Base-by-base conservation (phyloP, 2,329 filamentous ascomycete species). In the Penicillium freii region DNA sequence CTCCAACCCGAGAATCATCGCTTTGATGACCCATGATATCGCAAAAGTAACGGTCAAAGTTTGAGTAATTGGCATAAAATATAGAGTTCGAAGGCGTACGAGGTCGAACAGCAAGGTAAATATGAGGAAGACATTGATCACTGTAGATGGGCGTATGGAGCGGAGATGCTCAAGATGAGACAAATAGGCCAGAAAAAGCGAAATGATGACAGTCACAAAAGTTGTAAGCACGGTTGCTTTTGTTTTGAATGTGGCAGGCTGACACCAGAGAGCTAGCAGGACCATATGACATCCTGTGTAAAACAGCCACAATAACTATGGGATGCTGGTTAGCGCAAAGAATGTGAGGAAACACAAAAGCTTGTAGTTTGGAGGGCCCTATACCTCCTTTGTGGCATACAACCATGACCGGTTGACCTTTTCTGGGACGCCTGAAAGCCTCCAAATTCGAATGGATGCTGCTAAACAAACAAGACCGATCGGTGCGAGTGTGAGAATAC, bases 1-100 rank as follows among this genome's bases (percentile, higher is more conserved):
- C 65, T 81, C 80, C 1, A 78, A 68, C 9, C 75, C 63, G 3
- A 79, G 65, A 5, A 80, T 58, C n/a, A 75, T 60, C 6, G 74
- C 19, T 52, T 80, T 81, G 36, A 78, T 58, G 2, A 66, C 72
- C 19, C 50, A 59, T 11, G 49, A 33, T 13, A 53, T 43, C 7
- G 58, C 49, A 43, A 65, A 62, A 11, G 62, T 8, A 13, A 42
- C 13, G 15, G 52, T 46, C 15, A 66, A 49, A 5, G 36, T 45
- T 4, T 47, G 53, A 27, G 58, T 59, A n/a, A 47, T 19, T 1
- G 57, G 56, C 43, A 64, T 54, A 2, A 65, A 59, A 42, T 48
- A 61, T 3, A 66, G n/a, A 7, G 62, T 66, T 8, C 63, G 62
- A 15, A 64, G 54, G 23, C 62, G 62, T 3, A 55, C 15, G 5